phyloP scores from a whole-genome alignment of 2,329 filamentous ascomycete genomes.

The Clonostachys solani region DNA sequence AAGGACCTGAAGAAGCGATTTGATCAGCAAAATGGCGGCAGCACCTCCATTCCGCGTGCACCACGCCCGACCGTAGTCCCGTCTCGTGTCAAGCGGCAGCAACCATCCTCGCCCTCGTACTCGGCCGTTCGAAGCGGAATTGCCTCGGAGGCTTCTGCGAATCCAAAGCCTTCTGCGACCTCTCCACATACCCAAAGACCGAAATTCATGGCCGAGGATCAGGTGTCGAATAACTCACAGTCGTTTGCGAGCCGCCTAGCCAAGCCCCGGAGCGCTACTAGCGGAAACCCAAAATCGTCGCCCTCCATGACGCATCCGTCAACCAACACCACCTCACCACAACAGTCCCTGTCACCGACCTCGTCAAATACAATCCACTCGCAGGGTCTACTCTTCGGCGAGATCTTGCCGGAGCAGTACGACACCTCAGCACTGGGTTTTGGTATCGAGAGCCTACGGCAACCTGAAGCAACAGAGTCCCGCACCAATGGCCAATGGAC shows the following conservation, averaged over 20 bases:
- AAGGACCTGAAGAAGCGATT: constrained; percentile 78
- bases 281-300: constrained; percentile 11
- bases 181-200: constrained; percentile 34
- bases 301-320: constrained; percentile 21
- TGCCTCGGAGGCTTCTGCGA: not conserved
- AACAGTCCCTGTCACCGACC: constrained; percentile 12
- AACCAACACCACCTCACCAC: constrained; percentile 1
- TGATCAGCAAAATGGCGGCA: constrained; percentile 50
- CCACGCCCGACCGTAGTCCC: constrained; percentile 10
- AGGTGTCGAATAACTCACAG: constrained; percentile 47
- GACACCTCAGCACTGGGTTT: constrained; percentile 49
- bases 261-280: constrained; percentile 36
- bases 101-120: constrained; percentile 22
- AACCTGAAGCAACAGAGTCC: constrained; percentile 69
- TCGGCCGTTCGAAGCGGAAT: not conserved
- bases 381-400: constrained; percentile 67
- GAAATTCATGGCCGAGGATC: constrained; percentile 44
- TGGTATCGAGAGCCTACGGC: constrained; percentile 50
- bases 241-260: constrained; percentile 57
- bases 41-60: constrained; percentile 24
- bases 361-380: constrained; percentile 25
- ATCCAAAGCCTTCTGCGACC: constrained; percentile 7
- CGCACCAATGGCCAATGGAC: constrained; percentile 49
- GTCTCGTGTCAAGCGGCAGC: constrained; percentile 6
- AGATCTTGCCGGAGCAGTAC: constrained; percentile 60